Base-by-base conservation (phyloP, 2,329 filamentous ascomycete species). In the Aspergillus felis region DNA sequence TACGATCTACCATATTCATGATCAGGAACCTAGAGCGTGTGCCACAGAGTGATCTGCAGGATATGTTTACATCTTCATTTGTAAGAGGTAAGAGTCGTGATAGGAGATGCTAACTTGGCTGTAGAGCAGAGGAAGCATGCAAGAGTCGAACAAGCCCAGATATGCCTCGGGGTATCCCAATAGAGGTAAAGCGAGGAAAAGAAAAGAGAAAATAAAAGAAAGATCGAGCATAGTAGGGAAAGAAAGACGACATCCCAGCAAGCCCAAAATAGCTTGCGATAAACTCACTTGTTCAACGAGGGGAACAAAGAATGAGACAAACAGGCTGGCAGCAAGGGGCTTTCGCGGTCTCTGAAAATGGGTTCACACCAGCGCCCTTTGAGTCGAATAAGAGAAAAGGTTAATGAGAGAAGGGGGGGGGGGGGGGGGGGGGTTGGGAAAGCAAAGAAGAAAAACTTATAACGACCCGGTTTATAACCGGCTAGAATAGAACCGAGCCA, bases 91-190 rank as follows among this genome's bases (percentile, higher is more conserved):
- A 5, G 32, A 35, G 12, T 17, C 14, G 1, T 35, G 32, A 25
- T 25, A 27, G 14, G 44, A 47, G 24, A 47, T 27, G 22, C 6
- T 22, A 24, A 24, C 8, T 12, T 46, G 22, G 44, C 44, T 47
- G n/a, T 47, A 47, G 53, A 59, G 12, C 28, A 53, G 41, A 49
- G 53, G 32, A 50, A 44, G 24, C 47, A 52, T 54, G 56, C 53
- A n/a, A 55, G 53, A 46, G 53, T 51, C 24, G 44, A 25, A 47
- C 44, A 14, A 27, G 44, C 22, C 22, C 44, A 59, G 48, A 58
- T 56, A 60, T 63, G 63, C 64, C 59, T 66, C 64, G 65, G 68
- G 69, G 69, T 70, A 72, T 70, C 68, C 66, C 66, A 60, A 60
- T 56, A 38, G 32, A 35, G 14, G 32, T 38, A 32, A 47, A 24